Evolutionary conservation across 225 moss, liverwort and hornwort species (phyloP).

Genomic region (Marchantia polymorpha): DNA sequence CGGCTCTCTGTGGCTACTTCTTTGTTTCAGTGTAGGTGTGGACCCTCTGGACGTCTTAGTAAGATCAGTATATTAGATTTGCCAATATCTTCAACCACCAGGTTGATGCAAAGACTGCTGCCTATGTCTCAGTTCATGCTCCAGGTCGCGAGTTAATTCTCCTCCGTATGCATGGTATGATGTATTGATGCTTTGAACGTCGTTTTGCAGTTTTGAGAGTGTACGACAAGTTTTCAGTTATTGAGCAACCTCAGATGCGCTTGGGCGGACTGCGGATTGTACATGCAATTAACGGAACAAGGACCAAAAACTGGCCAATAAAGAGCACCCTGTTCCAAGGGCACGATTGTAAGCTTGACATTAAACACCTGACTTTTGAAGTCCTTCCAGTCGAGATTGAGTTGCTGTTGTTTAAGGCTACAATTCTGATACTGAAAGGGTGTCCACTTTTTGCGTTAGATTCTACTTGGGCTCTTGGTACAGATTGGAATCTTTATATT

Average conservation of each 20-base stretch:
- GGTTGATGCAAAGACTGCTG: background rate
- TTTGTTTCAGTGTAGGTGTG: no score
- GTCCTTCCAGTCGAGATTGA: background rate
- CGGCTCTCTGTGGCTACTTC: no score
- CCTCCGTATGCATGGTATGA: background rate
- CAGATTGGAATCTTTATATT: no score
- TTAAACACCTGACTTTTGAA: background rate
- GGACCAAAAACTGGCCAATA: constrained; percentile 93
- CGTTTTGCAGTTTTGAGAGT: constrained; percentile 74
- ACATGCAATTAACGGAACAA: constrained; percentile 82
- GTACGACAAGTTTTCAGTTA: constrained; percentile 68
- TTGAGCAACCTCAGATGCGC: constrained; percentile 69
- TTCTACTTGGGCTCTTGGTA: no score
- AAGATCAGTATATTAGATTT: background rate
- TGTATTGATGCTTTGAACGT: background rate
- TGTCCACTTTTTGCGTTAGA: no score
- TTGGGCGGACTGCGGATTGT: constrained; percentile 61
- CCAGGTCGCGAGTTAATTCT: no score
- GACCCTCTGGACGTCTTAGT: no score
- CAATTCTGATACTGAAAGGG: no score
- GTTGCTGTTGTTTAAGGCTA: no score
- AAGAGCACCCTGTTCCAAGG: constrained; percentile 94
- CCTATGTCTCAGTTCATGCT: no score
- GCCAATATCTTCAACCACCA: background rate
- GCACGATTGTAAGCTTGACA: constrained; percentile 59